phyloP scores from a whole-genome alignment of 495 filamentous ascomycete genomes.

The Jackrogersella minutella region DNA sequence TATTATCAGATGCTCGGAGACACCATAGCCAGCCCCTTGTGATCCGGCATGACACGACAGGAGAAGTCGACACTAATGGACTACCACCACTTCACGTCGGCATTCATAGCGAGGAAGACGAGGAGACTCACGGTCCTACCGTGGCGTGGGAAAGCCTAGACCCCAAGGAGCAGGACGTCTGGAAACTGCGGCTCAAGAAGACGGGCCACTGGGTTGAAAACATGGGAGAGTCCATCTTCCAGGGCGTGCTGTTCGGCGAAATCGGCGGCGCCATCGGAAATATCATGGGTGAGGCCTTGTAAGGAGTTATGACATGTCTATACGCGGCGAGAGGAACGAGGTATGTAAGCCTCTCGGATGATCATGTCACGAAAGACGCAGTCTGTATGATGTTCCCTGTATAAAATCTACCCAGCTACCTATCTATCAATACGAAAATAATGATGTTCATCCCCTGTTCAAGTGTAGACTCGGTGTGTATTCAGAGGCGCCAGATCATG shows the following conservation, averaged over 20 bases:
- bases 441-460: neutral
- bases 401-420: conserved; percentile 14
- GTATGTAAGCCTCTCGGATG: neutral
- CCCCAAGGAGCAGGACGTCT: conserved; percentile 63
- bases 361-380: conserved; percentile 31
- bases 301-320: conserved; percentile 7
- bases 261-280: conserved; percentile 65
- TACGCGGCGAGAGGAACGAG: conserved; percentile 11
- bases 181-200: conserved; percentile 72
- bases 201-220: conserved; percentile 77
- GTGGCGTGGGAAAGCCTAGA: conserved; percentile 73
- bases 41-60: conserved; percentile 37
- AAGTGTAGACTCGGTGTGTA: too few species aligned
- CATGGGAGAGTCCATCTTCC: conserved; percentile 75
- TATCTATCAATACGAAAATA: conserved; percentile 22
- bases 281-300: conserved; percentile 52
- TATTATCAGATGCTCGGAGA: conserved; percentile 30
- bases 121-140: conserved; percentile 48
- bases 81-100: conserved; percentile 42
- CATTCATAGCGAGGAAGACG: conserved; percentile 54
- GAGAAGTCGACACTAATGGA: conserved; percentile 31
- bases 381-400: conserved; percentile 32
- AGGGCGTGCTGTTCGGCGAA: conserved; percentile 78
- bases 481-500: too few species aligned
- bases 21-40: conserved; percentile 37